Conservation (phyloP, 2,329 filamentous ascomycete species). For the Fusarium annulatum region DNA sequence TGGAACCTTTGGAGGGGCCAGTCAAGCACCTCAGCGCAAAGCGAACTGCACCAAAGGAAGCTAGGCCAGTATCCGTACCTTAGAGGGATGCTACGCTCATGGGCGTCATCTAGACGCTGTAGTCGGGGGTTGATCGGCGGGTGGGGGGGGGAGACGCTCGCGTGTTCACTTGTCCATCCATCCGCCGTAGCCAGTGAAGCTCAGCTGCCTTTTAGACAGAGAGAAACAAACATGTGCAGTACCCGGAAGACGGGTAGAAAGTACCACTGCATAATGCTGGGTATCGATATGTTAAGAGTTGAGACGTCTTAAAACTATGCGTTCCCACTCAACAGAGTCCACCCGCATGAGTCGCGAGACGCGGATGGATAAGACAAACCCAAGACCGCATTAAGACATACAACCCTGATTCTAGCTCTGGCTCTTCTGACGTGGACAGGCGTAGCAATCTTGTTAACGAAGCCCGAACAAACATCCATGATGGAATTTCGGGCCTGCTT, state of each 20-base stretch:
- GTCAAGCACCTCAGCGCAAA: conserved; percentile 10
- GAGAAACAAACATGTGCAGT: neutral
- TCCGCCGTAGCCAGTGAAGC: conserved; percentile 20
- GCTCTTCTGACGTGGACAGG: conserved; percentile 28
- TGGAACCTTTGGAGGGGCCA: conserved; percentile 18
- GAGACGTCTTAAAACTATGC: conserved; percentile 20
- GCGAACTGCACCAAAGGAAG: neutral
- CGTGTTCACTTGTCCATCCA: conserved; percentile 37
- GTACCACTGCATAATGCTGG: conserved; percentile 1
- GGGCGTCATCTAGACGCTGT: conserved; percentile 36
- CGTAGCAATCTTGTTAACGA: conserved; percentile 3
- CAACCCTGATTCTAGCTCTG: conserved; percentile 11
- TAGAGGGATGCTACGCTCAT: conserved; percentile 36
- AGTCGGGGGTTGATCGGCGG: conserved; percentile 37
- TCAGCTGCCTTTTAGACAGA: conserved; percentile 32
- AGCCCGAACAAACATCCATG: neutral
- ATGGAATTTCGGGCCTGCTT: conserved; percentile 19
- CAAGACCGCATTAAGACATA: conserved; percentile 22
- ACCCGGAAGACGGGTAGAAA: conserved; percentile 7
- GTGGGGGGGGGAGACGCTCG: conserved; percentile 31
- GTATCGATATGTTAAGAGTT: conserved; percentile 13
- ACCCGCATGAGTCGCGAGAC: conserved; percentile 26
- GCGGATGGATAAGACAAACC: conserved; percentile 5
- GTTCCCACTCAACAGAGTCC: conserved; percentile 26
- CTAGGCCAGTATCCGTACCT: conserved; percentile 32